Percentiles rank a stretch among this genome's conserved stretches.
phyloP scores from a whole-genome alignment of 1,139 yeast genomes.

The Blastobotrys niveus region DNA sequence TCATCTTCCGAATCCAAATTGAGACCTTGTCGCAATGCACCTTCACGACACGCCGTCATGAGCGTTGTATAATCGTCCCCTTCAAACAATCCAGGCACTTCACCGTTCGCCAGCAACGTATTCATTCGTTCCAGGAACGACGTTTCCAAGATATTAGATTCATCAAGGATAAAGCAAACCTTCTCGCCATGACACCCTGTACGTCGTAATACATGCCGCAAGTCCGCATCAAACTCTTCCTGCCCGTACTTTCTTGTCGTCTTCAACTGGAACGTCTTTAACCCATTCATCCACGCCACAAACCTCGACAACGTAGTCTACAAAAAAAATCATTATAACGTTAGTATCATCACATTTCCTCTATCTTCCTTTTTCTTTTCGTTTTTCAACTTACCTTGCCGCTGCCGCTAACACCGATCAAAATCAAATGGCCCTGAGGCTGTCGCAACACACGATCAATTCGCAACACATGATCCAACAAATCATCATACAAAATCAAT shows the following conservation, averaged over 20 bases:
- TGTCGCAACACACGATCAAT: constrained; percentile 80
- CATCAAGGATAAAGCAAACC: constrained; percentile 73
- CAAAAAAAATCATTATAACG: background rate
- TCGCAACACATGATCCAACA: constrained; percentile 68
- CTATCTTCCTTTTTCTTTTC: constrained; percentile 9
- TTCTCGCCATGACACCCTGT: constrained; percentile 55
- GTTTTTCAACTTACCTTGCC: constrained; percentile 46
- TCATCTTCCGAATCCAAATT: constrained; percentile 68
- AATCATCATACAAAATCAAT: constrained; percentile 61
- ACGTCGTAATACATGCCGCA: constrained; percentile 49
- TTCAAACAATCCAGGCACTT: constrained; percentile 83
- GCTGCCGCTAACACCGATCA: constrained; percentile 80
- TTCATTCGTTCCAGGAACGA: constrained; percentile 89
- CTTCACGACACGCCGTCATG: constrained; percentile 53
- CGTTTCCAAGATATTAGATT: constrained; percentile 68
- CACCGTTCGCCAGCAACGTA: constrained; percentile 84
- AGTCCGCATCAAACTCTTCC: constrained; percentile 59
- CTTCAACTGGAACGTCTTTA: constrained; percentile 53
- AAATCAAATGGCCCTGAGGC: constrained; percentile 83
- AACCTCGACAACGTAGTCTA: constrained; percentile 63
- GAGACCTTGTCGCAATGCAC: constrained; percentile 55
- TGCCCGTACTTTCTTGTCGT: constrained; percentile 53
- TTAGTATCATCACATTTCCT: background rate
- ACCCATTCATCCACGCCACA: constrained; percentile 89
- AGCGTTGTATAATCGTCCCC: constrained; percentile 60